phyloP scores from a whole-genome alignment of 257 asterid species.

The Ocimum tenuiflorum region DNA sequence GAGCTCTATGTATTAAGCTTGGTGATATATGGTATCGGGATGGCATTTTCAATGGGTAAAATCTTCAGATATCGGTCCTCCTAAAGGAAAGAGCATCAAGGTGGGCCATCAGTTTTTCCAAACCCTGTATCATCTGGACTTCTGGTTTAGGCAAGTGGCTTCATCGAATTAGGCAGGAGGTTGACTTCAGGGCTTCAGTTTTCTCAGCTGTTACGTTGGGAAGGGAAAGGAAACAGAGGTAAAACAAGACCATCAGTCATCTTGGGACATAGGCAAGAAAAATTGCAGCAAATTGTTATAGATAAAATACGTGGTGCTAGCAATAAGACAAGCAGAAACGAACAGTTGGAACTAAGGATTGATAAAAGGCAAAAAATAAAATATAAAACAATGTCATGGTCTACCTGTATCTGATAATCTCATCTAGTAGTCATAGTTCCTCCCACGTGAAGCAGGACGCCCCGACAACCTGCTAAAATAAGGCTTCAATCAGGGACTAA shows the following conservation, averaged over 20 bases:
- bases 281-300: constrained; percentile 30
- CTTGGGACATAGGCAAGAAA: constrained; percentile 35
- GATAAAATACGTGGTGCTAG: constrained; percentile 19
- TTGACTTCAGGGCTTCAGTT: constrained; percentile 93
- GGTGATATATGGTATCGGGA: constrained; percentile 58
- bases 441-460: constrained; percentile 84
- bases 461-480: constrained; percentile 72
- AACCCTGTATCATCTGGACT: constrained; percentile 77
- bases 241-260: constrained; percentile 68
- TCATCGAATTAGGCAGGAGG: constrained; percentile 63
- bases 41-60: constrained; percentile 57
- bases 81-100: constrained; percentile 70
- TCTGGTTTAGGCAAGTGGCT: constrained; percentile 96
- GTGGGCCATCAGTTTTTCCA: constrained; percentile 67
- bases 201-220: constrained; percentile 83
- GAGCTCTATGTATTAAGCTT: constrained; percentile 49
- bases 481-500: constrained; percentile 33
- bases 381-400: constrained; percentile 28
- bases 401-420: constrained; percentile 64
- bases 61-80: constrained; percentile 71
- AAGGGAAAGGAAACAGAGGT: constrained; percentile 83
- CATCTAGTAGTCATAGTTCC: constrained; percentile 83
- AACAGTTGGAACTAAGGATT: constrained; percentile 22
- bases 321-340: constrained; percentile 21
- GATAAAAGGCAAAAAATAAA: constrained; percentile 12